Evolutionary conservation across 305 asterid species (phyloP).

Genomic region (Fraxinus greggii): DNA sequence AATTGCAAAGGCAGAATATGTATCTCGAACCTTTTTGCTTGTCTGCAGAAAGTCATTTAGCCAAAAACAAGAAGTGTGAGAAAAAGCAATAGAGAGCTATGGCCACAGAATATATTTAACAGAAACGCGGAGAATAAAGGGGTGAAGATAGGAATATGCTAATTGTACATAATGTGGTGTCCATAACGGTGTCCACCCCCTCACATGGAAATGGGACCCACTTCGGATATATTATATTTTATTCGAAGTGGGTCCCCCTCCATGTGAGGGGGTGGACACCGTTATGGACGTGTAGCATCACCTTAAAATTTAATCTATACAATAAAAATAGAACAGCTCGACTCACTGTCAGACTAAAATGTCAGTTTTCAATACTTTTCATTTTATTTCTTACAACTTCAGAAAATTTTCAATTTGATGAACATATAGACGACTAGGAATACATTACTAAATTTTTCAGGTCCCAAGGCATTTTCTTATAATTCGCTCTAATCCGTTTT

Average conservation of each 20-base stretch:
- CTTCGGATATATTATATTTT: too few relatives aligned
- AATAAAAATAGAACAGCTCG: not conserved
- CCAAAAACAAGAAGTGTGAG: not conserved
- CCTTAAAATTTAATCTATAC: not conserved
- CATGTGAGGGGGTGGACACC: too few relatives aligned
- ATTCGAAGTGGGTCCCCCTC: too few relatives aligned
- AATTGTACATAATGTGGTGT: too few relatives aligned
- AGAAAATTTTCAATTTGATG: not conserved
- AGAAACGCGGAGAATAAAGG: not conserved
- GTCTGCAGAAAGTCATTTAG: constrained; percentile 40
- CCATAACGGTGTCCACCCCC: too few relatives aligned
- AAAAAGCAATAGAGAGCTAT: not conserved
- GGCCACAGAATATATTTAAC: not conserved
- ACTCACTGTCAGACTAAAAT: not conserved
- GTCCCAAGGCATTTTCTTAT: not conserved
- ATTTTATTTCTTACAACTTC: not conserved
- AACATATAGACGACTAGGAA: not conserved
- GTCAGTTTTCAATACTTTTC: not conserved
- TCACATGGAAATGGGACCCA: too few relatives aligned
- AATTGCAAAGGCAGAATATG: constrained; percentile 58
- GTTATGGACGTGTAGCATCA: too few relatives aligned
- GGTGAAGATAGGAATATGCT: too few relatives aligned
- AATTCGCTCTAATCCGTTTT: not conserved
- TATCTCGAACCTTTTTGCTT: constrained; percentile 35
- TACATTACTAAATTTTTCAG: not conserved